Evolutionary conservation across 1,284 basidiomycete genomes (phyloP), one percentile per base, ranked within the genome.

Genomic region (Cutaneotrichosporon sp.): DNA sequence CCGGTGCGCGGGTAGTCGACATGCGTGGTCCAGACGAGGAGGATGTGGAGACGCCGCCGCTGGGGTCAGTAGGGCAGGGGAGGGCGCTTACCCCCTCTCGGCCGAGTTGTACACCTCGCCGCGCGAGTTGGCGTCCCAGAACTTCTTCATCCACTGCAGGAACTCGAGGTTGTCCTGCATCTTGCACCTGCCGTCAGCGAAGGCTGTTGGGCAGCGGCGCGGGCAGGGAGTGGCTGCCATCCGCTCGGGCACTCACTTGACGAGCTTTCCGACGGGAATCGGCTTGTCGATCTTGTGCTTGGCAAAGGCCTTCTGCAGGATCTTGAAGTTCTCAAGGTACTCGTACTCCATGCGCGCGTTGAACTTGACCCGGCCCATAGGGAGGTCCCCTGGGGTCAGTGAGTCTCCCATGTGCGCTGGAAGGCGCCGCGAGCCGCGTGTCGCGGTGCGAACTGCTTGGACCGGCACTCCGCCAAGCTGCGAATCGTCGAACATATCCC

Each of bases 81-180:
- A 59, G 50, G 3, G 41, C 47, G 26, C 57, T 52, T 12, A 54
- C 57, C n/a, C 55, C 59, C 11, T 32, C 11, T 78, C 90, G 1
- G 87, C 84, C 0, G 96, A 80, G 70, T 98, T 92, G 70, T 99
- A 99, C 7, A 80, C 81, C 51, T 88, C 85, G 0, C 93, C 94
- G 4, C 85, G 83, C 70, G 85, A 93, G 78, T 96, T 90, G 41
- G 82, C 77, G 68, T 97, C 92, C 94, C 96, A 98, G 76, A 86
- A 97, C 49, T 87, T 87, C 71, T 93, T 93, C 67, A 91, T 81
- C 94, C 94, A 98, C 75, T 99, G 94, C 52, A 94, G 73, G 76
- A 98, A 98, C 74, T 99, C 96, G 63, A 99, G 85, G 76, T 99
- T 99, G 76, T 98, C 96, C 86, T 97, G 96, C 94, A 98, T 98